These are phyloP conservation scores for Panicum virgatum DNA, from an alignment of 202 grass and related monocot species.

Conservation along the genomic window DNA sequence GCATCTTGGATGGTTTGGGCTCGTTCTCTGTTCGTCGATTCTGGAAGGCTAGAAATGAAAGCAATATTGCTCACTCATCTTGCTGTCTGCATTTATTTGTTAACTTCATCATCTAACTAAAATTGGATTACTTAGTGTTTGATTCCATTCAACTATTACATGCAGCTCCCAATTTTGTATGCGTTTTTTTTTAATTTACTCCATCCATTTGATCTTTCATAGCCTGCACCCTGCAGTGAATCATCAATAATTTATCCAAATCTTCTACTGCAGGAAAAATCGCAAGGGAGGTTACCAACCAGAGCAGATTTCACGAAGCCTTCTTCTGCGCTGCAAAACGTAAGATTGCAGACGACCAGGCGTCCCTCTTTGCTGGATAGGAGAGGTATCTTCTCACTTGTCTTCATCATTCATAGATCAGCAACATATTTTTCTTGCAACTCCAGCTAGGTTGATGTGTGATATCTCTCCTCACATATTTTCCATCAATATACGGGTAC, in stretches of 20 bases:
- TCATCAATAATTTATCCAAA: slow-evolving; percentile 3
- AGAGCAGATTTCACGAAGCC: slow-evolving; percentile 44
- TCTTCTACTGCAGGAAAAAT: slow-evolving; percentile 35
- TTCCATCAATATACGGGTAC: slow-evolving; percentile 15
- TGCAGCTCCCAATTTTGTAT: not conserved
- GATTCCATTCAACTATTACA: slow-evolving; percentile 7
- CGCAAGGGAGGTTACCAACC: slow-evolving; percentile 31
- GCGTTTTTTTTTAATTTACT: slow-evolving; percentile 7
- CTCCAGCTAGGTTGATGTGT: slow-evolving; percentile 41
- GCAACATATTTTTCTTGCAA: not conserved
- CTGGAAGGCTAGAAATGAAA: not conserved
- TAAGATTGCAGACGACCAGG: slow-evolving; percentile 44
- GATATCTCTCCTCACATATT: slow-evolving; percentile 40
- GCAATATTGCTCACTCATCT: not conserved
- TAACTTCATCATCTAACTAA: not conserved
- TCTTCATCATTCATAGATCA: not conserved
- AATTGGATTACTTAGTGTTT: not conserved
- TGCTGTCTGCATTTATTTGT: slow-evolving; percentile 2
- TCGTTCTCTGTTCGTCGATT: slow-evolving; percentile 1
- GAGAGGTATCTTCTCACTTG: slow-evolving; percentile 40
- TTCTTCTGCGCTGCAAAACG: slow-evolving; percentile 38
- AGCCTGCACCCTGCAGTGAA: not conserved
- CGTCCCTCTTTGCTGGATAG: slow-evolving; percentile 44
- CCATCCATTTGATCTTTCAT: not conserved
- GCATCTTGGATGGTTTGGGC: not conserved